Percentiles rank a stretch among this genome's conserved stretches.
These are phyloP conservation scores for Verticillium klebahnii DNA, from an alignment of 2,329 filamentous ascomycete genomes.

Conservation along the genomic window DNA sequence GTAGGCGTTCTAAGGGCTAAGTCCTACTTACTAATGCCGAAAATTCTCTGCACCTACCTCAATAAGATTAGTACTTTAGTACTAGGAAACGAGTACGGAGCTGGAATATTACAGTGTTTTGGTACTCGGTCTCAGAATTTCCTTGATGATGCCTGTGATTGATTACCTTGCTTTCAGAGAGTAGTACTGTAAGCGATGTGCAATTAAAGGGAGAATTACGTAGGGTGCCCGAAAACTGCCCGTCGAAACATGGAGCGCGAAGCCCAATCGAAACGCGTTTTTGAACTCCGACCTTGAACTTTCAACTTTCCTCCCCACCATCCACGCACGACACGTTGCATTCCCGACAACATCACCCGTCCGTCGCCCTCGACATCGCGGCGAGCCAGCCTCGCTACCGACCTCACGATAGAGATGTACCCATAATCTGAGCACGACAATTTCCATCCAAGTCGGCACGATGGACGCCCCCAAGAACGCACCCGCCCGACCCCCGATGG, in stretches of 20 bases:
- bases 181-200: not conserved
- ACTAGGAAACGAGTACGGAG: no score
- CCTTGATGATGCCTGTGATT: no score
- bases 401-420: slow-evolving; percentile 7
- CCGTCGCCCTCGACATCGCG: not conserved
- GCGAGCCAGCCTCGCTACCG: not conserved
- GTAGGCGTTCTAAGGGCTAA: no score
- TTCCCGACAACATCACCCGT: not conserved
- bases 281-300: not conserved
- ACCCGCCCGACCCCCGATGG: not conserved
- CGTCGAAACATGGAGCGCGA: not conserved
- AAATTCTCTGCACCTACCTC: not conserved
- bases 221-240: not conserved
- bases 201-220: not conserved
- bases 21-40: not conserved
- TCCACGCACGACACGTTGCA: not conserved
- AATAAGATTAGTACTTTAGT: no score
- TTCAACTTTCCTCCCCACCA: not conserved
- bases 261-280: not conserved
- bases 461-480: slow-evolving; percentile 9
- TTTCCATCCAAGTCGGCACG: slow-evolving; percentile 3
- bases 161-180: no score
- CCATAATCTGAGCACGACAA: not conserved
- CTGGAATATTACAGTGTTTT: no score
- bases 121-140: no score